A percentile compares a stretch with the other conserved stretches of the same genome.
Evolutionary conservation across 768 basidiomycete species (phyloP).

Genomic region (Rhodotorula kratochvilovae): DNA sequence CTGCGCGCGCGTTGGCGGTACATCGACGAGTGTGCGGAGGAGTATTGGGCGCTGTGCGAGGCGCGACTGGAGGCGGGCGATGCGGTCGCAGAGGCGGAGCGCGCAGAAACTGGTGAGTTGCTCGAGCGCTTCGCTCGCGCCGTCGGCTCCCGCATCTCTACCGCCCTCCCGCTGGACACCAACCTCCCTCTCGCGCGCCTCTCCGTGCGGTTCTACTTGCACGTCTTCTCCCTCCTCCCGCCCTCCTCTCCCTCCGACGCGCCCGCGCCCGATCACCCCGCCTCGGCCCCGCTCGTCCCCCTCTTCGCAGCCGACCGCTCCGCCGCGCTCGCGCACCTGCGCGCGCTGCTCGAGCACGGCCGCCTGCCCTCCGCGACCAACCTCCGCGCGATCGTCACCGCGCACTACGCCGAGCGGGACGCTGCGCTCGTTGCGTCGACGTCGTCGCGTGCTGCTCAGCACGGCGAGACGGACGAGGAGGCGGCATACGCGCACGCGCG

Average conservation of each 20-base stretch:
- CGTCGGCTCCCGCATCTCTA: background rate
- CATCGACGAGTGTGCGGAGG: background rate
- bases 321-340: background rate
- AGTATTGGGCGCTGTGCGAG: background rate
- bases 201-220: background rate
- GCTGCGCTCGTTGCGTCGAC: background rate
- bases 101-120: background rate
- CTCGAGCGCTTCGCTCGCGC: background rate
- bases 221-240: background rate
- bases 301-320: background rate
- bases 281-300: background rate
- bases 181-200: background rate
- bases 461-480: background rate
- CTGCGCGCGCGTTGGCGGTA: background rate
- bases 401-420: constrained; percentile 3
- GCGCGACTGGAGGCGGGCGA: background rate
- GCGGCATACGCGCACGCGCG: constrained; percentile 25
- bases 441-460: too few relatives aligned
- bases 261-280: background rate
- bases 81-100: background rate
- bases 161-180: too few relatives aligned
- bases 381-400: background rate
- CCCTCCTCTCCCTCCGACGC: background rate
- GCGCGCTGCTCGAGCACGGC: background rate
- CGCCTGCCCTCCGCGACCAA: background rate